phyloP scores from a whole-genome alignment of 805 yeast genomes.

The Nakazawaea wickerhamii region DNA sequence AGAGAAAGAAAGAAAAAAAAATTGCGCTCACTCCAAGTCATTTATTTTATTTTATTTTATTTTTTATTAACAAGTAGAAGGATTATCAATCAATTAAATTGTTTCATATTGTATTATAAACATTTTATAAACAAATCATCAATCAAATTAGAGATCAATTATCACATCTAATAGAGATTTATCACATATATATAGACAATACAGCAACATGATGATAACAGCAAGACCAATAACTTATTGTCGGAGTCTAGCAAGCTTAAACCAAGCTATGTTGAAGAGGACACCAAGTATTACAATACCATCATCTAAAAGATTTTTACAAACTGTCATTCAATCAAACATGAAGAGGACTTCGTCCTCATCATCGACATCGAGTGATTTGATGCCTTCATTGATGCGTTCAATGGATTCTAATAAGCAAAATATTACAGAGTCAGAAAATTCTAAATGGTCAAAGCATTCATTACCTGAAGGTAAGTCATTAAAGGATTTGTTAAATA shows the following conservation, averaged over 20 bases:
- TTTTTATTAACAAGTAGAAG: neutral
- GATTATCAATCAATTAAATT: too few species aligned
- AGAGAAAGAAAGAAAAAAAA: neutral
- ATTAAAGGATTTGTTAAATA: constrained; percentile 12
- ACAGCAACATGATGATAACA: neutral
- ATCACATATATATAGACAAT: neutral
- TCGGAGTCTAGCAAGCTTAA: neutral
- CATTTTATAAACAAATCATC: neutral
- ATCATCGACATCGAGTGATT: constrained; percentile 3
- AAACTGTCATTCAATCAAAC: constrained; percentile 9
- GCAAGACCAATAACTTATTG: neutral
- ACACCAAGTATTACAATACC: neutral
- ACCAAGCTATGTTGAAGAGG: neutral
- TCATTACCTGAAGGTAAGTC: constrained; percentile 13
- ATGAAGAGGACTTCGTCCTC: constrained; percentile 9
- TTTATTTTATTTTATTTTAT: too few species aligned
- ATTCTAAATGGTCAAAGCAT: constrained; percentile 16
- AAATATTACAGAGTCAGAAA: neutral
- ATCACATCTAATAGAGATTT: too few species aligned
- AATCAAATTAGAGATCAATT: neutral
- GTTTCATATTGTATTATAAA: too few species aligned
- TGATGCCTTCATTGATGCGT: constrained; percentile 4
- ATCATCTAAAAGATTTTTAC: constrained; percentile 6
- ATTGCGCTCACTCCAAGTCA: too few species aligned
- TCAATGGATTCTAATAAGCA: constrained; percentile 4